Conservation (phyloP, 2,329 filamentous ascomycete species). For the Mycocentrospora acerina region DNA sequence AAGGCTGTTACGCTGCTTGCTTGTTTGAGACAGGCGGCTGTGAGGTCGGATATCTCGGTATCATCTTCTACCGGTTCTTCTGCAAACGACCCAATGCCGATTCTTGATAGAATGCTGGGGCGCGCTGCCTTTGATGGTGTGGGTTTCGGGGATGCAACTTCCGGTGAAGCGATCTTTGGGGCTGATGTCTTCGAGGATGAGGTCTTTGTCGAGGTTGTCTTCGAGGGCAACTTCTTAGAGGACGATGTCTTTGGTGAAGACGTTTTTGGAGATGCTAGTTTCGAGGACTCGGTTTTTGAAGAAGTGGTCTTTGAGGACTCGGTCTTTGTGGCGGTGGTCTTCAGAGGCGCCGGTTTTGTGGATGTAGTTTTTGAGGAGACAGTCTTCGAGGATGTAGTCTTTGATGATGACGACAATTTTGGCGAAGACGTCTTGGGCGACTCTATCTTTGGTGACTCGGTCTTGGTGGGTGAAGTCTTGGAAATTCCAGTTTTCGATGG, state of each 20-base stretch:
- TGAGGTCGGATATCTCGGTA: conserved; percentile 3
- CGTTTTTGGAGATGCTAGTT: background rate
- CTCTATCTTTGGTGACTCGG: background rate
- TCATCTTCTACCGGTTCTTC: conserved; percentile 1
- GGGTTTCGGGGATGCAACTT: conserved; percentile 2
- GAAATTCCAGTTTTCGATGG: background rate
- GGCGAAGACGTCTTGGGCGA: background rate
- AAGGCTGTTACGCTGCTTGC: conserved; percentile 22
- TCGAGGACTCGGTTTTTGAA: background rate
- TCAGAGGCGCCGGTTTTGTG: conserved; percentile 5
- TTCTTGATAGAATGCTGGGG: background rate
- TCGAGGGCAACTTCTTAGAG: background rate
- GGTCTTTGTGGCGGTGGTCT: conserved; percentile 1
- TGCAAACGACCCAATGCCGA: conserved; percentile 1
- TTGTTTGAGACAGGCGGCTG: conserved; percentile 9
- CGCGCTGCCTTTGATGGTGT: conserved; percentile 2
- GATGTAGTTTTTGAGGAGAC: conserved; percentile 1
- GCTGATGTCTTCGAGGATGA: background rate
- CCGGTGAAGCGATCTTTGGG: conserved; percentile 1
- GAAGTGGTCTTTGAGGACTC: background rate
- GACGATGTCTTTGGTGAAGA: conserved; percentile 2
- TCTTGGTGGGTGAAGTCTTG: background rate
- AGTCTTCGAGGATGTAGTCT: background rate
- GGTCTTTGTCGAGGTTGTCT: too few species aligned
- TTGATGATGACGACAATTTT: conserved; percentile 1